Evolutionary conservation across 2,329 filamentous ascomycete species (phyloP).

Genomic region (Penicillium occitanis): DNA sequence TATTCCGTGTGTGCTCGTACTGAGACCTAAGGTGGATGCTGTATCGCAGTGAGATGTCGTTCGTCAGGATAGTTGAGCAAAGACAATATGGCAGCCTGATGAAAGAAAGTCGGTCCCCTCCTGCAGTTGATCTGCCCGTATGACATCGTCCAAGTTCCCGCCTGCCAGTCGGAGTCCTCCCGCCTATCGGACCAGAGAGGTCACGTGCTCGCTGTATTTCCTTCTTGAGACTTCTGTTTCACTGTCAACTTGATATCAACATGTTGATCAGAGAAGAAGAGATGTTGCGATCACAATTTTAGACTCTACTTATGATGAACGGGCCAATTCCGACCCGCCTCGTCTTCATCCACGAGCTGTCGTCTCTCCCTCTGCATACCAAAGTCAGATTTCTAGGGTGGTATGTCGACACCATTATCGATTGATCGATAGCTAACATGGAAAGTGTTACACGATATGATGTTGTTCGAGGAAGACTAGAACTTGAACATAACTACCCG

Average conservation of each 20-base stretch:
- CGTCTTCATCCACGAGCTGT: slow-evolving; percentile 64
- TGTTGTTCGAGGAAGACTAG: slow-evolving; percentile 59
- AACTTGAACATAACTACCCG: slow-evolving; percentile 66
- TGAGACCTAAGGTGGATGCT: neutral
- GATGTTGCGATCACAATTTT: neutral
- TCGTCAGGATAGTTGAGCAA: neutral
- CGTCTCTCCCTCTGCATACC: slow-evolving; percentile 54
- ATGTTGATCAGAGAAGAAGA: neutral
- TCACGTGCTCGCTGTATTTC: slow-evolving; percentile 32
- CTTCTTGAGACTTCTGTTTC: neutral
- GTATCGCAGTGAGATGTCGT: neutral
- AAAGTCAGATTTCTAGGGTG: slow-evolving; percentile 93
- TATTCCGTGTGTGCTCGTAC: neutral
- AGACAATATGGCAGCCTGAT: slow-evolving; percentile 19
- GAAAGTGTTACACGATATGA: slow-evolving; percentile 61
- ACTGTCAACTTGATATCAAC: neutral
- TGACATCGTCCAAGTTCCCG: slow-evolving; percentile 22
- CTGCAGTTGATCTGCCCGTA: slow-evolving; percentile 15
- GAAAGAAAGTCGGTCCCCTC: slow-evolving; percentile 8
- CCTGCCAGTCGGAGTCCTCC: slow-evolving; percentile 25
- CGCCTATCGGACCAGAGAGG: slow-evolving; percentile 30
- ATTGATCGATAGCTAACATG: neutral
- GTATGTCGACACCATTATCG: slow-evolving; percentile 50
- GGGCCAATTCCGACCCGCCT: slow-evolving; percentile 65
- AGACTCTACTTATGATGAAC: slow-evolving; percentile 28